Conservation (phyloP, 129 eudicot genomes). For the Sambucus nigra region DNA sequence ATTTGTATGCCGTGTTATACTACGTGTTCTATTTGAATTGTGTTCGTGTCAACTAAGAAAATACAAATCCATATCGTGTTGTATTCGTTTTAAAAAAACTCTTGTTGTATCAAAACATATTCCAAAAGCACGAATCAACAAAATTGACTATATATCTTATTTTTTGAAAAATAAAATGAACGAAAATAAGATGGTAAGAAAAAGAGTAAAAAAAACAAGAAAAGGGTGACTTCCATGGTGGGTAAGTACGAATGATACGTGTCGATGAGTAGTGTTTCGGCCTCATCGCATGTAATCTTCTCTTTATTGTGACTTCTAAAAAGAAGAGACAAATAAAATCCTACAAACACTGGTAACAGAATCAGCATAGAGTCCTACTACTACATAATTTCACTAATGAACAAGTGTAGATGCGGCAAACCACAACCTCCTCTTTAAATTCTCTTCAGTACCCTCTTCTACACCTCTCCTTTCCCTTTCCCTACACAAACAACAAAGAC, state of each 20-base stretch:
- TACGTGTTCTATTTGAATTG: no score
- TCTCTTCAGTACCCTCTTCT: slow-evolving; percentile 33
- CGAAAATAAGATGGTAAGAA: not conserved
- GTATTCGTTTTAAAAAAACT: no score
- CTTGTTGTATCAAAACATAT: no score
- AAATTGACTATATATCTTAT: no score
- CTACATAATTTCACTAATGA: not conserved
- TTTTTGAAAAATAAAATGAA: not conserved
- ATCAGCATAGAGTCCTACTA: not conserved
- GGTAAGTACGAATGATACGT: not conserved
- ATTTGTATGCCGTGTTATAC: no score
- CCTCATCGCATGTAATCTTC: no score
- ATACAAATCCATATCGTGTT: no score
- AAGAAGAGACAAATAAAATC: not conserved
- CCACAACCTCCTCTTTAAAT: slow-evolving; percentile 32
- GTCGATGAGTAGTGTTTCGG: not conserved
- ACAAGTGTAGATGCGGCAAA: slow-evolving; percentile 4
- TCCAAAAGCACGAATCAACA: no score
- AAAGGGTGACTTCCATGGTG: not conserved
- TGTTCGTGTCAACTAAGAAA: no score
- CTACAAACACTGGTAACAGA: not conserved
- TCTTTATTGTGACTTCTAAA: no score
- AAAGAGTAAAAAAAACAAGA: not conserved
- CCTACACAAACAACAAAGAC: slow-evolving; percentile 1
- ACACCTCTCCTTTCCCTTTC: slow-evolving; percentile 19